Evolutionary conservation across 768 basidiomycete species (phyloP).

Genomic region (Lentinula edodes): DNA sequence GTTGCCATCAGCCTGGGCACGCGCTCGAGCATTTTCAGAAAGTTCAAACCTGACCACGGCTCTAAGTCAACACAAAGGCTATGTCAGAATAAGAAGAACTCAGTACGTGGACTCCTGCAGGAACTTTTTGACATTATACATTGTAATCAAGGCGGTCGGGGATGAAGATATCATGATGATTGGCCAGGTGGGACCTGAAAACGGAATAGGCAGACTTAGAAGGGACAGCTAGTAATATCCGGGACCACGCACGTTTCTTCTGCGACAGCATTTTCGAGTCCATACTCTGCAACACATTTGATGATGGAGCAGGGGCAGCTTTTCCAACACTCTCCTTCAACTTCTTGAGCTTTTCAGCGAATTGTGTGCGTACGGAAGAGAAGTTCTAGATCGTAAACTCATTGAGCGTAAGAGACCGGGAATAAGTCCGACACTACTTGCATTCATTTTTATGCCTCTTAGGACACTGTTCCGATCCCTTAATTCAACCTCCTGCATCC

Average conservation of each 20-base stretch:
- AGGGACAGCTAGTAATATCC: not conserved
- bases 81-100: not conserved
- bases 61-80: not conserved
- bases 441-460: conserved; percentile 79
- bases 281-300: conserved; percentile 14
- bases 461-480: conserved; percentile 80
- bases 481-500: conserved; percentile 70
- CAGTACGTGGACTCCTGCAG: conserved; percentile 81
- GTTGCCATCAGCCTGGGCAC: conserved; percentile 65
- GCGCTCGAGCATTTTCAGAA: conserved; percentile 68
- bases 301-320: conserved; percentile 33
- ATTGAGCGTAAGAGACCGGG: not conserved
- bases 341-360: conserved; percentile 75
- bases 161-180: conserved; percentile 98
- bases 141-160: conserved; percentile 91
- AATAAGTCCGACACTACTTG: conserved; percentile 28
- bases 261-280: conserved; percentile 61
- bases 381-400: conserved; percentile 61
- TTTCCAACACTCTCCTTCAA: conserved; percentile 59
- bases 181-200: conserved; percentile 69
- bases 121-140: conserved; percentile 96
- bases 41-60: conserved; percentile 53
- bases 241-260: conserved; percentile 55
- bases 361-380: conserved; percentile 55
- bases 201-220: not conserved